A percentile compares a stretch with the other conserved stretches of the same genome.
Evolutionary conservation across 2,329 filamentous ascomycete genomes (phyloP).

Genomic region (Domatiomyces catenatus): DNA sequence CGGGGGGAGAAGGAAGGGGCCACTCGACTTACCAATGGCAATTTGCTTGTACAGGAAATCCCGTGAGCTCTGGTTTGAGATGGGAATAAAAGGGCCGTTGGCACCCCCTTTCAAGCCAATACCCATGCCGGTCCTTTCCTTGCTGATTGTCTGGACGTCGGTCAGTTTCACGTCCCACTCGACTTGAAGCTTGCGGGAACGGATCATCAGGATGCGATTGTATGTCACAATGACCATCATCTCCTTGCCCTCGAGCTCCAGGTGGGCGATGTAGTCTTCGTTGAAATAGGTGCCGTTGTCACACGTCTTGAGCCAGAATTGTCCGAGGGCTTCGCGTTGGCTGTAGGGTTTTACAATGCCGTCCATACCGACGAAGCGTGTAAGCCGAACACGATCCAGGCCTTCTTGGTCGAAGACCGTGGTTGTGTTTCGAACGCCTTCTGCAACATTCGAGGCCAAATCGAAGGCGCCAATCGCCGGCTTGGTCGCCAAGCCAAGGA

Average conservation of each 20-base stretch:
- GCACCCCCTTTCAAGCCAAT: slow-evolving; percentile 76
- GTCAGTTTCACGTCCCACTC: slow-evolving; percentile 96
- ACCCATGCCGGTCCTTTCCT: slow-evolving; percentile 87
- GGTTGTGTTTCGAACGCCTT: slow-evolving; percentile 95
- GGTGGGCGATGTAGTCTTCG: slow-evolving; percentile 90
- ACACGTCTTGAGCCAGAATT: slow-evolving; percentile 97
- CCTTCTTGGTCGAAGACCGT: slow-evolving; percentile 94
- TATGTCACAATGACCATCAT: slow-evolving; percentile 83
- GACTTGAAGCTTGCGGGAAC: slow-evolving; percentile 66
- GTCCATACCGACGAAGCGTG: slow-evolving; percentile 80
- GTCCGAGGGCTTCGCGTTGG: slow-evolving; percentile 84
- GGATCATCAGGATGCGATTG: slow-evolving; percentile 73
- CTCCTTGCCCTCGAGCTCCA: slow-evolving; percentile 79
- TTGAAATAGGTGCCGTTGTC: slow-evolving; percentile 97
- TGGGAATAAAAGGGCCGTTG: slow-evolving; percentile 87
- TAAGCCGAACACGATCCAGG: slow-evolving; percentile 83
- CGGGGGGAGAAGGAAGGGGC: not conserved
- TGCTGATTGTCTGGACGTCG: slow-evolving; percentile 91
- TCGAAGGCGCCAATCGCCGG: slow-evolving; percentile 94
- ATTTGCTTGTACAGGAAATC: slow-evolving; percentile 55
- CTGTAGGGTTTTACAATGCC: slow-evolving; percentile 90
- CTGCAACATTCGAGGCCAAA: slow-evolving; percentile 88
- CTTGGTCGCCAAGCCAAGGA: slow-evolving; percentile 89
- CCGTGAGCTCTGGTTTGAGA: slow-evolving; percentile 65
- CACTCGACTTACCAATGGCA: slow-evolving; percentile 35